Evolutionary conservation across 78 protist genomes (phyloP).

Genomic region (Dictyostelium brefeldianum): DNA sequence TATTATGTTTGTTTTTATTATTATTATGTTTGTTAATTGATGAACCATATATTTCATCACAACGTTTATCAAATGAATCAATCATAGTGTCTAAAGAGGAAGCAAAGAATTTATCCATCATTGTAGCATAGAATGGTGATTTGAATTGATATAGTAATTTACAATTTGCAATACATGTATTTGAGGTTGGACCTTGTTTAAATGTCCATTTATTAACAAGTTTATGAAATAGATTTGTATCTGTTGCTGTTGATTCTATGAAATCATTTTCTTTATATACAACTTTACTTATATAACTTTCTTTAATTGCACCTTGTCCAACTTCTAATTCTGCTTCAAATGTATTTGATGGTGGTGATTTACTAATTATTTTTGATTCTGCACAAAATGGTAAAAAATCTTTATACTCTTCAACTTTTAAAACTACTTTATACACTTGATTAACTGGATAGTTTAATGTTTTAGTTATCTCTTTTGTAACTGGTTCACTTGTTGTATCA

Average conservation of each 20-base stretch:
- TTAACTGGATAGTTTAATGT: conserved; percentile 31
- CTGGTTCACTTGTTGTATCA: not conserved
- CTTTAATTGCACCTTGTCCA: conserved; percentile 44
- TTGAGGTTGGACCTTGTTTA: conserved; percentile 17
- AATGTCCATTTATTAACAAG: conserved; percentile 29
- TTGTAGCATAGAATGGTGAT: conserved; percentile 25
- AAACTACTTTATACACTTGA: conserved; percentile 45
- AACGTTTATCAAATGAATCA: conserved; percentile 50
- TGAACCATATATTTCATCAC: conserved; percentile 32
- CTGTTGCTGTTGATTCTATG: conserved; percentile 29
- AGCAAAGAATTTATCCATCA: conserved; percentile 62
- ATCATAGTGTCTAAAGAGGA: conserved; percentile 50
- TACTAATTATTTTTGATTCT: conserved; percentile 12
- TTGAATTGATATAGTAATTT: conserved; percentile 48
- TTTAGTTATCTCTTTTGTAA: not conserved
- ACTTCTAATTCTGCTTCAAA: conserved; percentile 76
- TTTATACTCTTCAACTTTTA: conserved; percentile 35
- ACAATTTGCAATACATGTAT: conserved; percentile 28
- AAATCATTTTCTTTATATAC: not conserved
- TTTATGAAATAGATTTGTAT: conserved; percentile 26
- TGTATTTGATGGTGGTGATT: not conserved
- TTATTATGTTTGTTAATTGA: not conserved
- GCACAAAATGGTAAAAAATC: conserved; percentile 71
- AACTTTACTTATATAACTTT: conserved; percentile 39
- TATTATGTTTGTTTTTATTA: no score